Percentiles rank a stretch among this genome's conserved stretches.
Evolutionary conservation across 306 rosid genomes (phyloP).

Genomic region (Aeschynomene evenia): DNA sequence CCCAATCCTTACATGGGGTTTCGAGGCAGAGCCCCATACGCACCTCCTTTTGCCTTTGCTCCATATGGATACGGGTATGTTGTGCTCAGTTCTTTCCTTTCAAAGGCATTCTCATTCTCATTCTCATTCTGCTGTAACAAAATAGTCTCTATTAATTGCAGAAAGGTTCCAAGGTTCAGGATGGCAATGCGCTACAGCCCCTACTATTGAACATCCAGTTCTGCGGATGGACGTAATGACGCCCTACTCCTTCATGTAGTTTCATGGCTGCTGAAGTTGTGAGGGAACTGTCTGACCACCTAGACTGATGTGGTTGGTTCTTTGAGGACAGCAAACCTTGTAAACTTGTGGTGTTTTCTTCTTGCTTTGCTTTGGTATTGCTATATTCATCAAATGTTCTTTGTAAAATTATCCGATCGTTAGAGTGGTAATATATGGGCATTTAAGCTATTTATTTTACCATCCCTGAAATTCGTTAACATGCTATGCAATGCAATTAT

Average conservation of each 20-base stretch:
- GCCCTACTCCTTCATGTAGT: constrained; percentile 11
- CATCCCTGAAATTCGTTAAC: neutral
- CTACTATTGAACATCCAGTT: constrained; percentile 50
- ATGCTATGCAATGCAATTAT: neutral
- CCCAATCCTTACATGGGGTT: constrained; percentile 61
- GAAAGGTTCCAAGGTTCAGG: constrained; percentile 83
- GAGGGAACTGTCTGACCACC: constrained; percentile 26
- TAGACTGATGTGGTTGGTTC: constrained; percentile 34
- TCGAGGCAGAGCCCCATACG: constrained; percentile 56
- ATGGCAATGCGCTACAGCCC: constrained; percentile 80
- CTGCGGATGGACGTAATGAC: constrained; percentile 14
- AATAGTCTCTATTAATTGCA: constrained; percentile 41
- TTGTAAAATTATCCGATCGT: constrained; percentile 19
- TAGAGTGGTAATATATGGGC: constrained; percentile 16
- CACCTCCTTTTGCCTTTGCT: constrained; percentile 57
- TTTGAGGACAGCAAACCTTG: constrained; percentile 37
- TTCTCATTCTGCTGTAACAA: neutral
- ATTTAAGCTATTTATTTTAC: neutral
- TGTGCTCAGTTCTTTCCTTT: neutral
- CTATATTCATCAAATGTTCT: constrained; percentile 21
- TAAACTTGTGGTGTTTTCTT: constrained; percentile 35
- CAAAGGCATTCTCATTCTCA: neutral
- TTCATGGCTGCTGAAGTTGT: constrained; percentile 23
- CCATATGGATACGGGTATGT: constrained; percentile 85
- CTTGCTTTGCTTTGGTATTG: constrained; percentile 22